phyloP scores from a whole-genome alignment of 805 yeast species.

The Yamadazyma laniorum region DNA sequence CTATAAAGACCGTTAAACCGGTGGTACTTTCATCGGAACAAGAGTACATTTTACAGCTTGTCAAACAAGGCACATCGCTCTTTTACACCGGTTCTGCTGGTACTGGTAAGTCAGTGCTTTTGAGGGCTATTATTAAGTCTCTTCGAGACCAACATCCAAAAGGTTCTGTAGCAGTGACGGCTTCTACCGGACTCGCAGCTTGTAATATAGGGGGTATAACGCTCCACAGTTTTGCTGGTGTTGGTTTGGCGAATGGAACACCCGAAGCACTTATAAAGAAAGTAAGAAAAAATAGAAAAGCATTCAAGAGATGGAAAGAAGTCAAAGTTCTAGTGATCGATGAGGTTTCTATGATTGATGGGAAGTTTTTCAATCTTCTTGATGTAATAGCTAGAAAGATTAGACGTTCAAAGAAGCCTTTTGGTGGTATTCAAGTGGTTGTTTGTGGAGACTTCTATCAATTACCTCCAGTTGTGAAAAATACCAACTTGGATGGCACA shows the following conservation, averaged over 20 bases:
- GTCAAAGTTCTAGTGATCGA: conserved; percentile 66
- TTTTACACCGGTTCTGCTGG: conserved; percentile 99
- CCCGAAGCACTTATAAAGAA: conserved; percentile 47
- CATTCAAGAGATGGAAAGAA: conserved; percentile 52
- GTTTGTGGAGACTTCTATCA: conserved; percentile 83
- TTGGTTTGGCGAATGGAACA: conserved; percentile 66
- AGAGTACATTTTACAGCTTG: conserved; percentile 61
- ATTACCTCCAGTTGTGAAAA: conserved; percentile 65
- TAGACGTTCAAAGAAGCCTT: conserved; percentile 49
- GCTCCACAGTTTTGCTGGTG: conserved; percentile 72
- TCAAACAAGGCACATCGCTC: conserved; percentile 60
- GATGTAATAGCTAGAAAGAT: conserved; percentile 57
- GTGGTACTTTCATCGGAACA: conserved; percentile 54
- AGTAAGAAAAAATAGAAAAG: conserved; percentile 51
- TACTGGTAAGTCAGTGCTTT: conserved; percentile 92
- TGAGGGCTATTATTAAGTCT: conserved; percentile 58
- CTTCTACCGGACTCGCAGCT: conserved; percentile 84
- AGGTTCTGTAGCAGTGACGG: conserved; percentile 69
- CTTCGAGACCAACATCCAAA: conserved; percentile 45
- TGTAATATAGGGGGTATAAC: conserved; percentile 80
- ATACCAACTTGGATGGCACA: conserved; percentile 26
- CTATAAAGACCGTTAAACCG: conserved; percentile 33
- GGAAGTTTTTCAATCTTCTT: conserved; percentile 60
- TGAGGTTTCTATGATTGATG: conserved; percentile 81
- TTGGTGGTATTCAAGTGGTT: conserved; percentile 78